These are phyloP conservation scores for Suillus tomentosus DNA, from an alignment of 768 basidiomycete species.

Conservation along the genomic window DNA sequence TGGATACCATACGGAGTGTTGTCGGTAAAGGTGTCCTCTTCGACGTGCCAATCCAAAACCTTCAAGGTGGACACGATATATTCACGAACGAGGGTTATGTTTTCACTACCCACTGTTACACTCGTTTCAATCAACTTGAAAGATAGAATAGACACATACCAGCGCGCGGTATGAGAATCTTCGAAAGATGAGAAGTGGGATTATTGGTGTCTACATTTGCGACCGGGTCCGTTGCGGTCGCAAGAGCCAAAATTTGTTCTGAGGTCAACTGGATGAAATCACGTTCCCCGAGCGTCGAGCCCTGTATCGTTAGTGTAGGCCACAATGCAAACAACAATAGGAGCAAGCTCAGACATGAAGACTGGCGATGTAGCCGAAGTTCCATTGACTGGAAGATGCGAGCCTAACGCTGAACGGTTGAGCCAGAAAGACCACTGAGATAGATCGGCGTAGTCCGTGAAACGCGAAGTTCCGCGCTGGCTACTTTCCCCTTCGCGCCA, in stretches of 20 bases:
- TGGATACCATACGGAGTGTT: conserved; percentile 81
- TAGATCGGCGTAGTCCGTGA: background rate
- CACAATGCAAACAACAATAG: conserved; percentile 18
- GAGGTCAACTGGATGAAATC: conserved; percentile 47
- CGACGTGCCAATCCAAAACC: conserved; percentile 82
- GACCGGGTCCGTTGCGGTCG: conserved; percentile 60
- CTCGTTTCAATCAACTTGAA: background rate
- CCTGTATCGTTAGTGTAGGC: conserved; percentile 29
- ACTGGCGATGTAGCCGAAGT: conserved; percentile 5
- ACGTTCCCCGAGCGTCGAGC: conserved; percentile 38
- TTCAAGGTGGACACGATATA: conserved; percentile 77
- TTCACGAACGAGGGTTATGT: conserved; percentile 79
- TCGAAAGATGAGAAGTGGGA: conserved; percentile 74
- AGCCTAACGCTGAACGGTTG: background rate
- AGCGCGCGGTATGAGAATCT: conserved; percentile 82
- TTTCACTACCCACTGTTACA: conserved; percentile 63
- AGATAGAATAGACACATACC: conserved; percentile 46
- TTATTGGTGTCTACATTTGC: conserved; percentile 67
- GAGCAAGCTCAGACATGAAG: conserved; percentile 14
- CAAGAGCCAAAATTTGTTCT: conserved; percentile 51
- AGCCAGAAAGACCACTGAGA: background rate
- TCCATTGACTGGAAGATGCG: conserved; percentile 6
- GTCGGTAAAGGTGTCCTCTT: conserved; percentile 79
- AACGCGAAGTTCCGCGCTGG: background rate
- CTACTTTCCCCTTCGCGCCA: conserved; percentile 6